Evolutionary conservation across 2,329 filamentous ascomycete species (phyloP), one percentile per base, ranked within the genome.

Genomic region (Clarireedia hainanense): DNA sequence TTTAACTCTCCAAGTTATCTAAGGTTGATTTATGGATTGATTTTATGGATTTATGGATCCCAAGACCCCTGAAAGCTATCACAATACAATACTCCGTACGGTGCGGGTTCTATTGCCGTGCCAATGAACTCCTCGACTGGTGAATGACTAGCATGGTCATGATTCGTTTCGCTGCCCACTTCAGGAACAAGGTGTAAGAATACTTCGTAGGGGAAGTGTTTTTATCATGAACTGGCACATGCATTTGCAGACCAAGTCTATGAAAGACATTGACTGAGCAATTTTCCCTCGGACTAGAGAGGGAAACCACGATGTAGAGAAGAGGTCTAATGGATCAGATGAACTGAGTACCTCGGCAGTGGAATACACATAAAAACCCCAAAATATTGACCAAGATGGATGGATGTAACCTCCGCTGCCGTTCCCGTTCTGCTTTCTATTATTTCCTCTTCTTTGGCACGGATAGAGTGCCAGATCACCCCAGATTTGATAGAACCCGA

Each of bases 401-500:
- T n/a, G n/a, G n/a, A n/a, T n/a, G n/a, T n/a, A n/a, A n/a, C n/a
- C n/a, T n/a, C n/a, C n/a, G n/a, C n/a, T n/a, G n/a, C n/a, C n/a
- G n/a, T n/a, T n/a, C n/a, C n/a, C n/a, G n/a, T n/a, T n/a, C n/a
- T n/a, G n/a, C n/a, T n/a, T n/a, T n/a, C n/a, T n/a, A n/a, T n/a
- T n/a, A 30, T 30, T 23, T 40, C 2, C 49, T 40, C 14, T 17
- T 17, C 6, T 39, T 15, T 52, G 23, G 47, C 39, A 52, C 50
- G 23, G 12, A 47, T 10, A 14, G 3, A 14, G 37, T 26, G 9
- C 15, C 30, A 47, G 39, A 6, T 52, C 50, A 55, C 52, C 57
- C 57, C 57, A 49, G 55, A 57, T 57, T 57, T 46, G 51, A 23
- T 20, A 20, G 20, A 20, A 20, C 20, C 20, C 20, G 20, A 20